These are phyloP conservation scores for Pseudotsuga menziesii DNA, from an alignment of 75 land plant species.

Conservation along the genomic window DNA sequence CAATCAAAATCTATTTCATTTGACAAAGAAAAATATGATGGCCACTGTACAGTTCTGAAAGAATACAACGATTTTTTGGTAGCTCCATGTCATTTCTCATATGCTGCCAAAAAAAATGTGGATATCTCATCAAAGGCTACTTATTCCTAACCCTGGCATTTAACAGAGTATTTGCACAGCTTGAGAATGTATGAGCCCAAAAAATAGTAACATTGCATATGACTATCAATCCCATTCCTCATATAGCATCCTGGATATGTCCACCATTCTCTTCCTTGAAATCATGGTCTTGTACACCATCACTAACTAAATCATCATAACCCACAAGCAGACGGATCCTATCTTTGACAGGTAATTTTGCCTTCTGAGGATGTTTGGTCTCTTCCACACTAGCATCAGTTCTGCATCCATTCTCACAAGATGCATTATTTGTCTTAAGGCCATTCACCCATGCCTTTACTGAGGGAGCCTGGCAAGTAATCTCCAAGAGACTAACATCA, in stretches of 20 bases:
- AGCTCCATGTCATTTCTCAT: not conserved
- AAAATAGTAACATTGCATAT: not conserved
- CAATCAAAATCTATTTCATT: not conserved
- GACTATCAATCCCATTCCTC: not conserved
- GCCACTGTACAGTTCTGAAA: not conserved
- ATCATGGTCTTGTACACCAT: not conserved
- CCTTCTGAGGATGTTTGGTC: not conserved
- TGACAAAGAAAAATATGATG: not conserved
- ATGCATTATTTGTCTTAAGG: not conserved
- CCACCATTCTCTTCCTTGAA: not conserved
- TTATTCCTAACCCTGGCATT: not conserved
- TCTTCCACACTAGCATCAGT: not conserved
- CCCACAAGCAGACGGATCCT: conserved; percentile 6
- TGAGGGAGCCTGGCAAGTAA: not conserved
- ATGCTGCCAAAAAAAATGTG: not conserved
- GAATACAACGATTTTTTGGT: not conserved
- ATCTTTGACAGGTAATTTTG: conserved; percentile 8
- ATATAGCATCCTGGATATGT: not conserved
- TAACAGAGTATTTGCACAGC: not conserved
- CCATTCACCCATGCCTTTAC: conserved; percentile 13
- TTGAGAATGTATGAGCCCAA: not conserved
- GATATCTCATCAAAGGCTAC: not conserved
- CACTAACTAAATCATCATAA: not conserved
- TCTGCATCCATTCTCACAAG: not conserved
- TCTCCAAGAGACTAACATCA: not conserved